Evolutionary conservation across 441 rosid species (phyloP), one percentile per base, ranked within the genome.

Genomic region (Pelargonium cotyledonis): DNA sequence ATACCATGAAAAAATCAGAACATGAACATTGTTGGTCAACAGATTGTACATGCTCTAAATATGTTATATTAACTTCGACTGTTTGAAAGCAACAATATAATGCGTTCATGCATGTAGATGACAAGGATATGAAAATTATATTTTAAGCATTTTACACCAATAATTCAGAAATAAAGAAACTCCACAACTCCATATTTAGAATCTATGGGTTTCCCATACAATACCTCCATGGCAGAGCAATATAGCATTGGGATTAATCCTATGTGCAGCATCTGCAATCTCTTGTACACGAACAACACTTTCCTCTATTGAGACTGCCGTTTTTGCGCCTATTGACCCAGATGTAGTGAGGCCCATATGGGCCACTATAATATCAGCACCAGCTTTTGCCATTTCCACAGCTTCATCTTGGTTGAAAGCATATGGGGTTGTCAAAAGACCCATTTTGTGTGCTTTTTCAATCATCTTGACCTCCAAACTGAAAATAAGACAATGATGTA

Each of bases 291-390:
- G 78, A 73, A 62, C 69, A 15, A 91, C 86, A 49, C 99, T 91
- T 78, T 91, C 91, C 65, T 89, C 95, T 58, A 94, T 3, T 21
- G 97, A 82, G 62, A 87, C 79, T 66, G 96, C 88, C 9, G 97
- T 89, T 81, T 88, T 85, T 41, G 99, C 99, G 71, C 95, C 99
- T 66, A 89, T 89, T 41, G 90, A 79, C 40, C 96, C 99, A 16
- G 94, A 83, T 8, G 90, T 89, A 4, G 99, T 94, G 18, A 94
- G 88, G 55, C 99, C 99, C 99, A 91, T 91, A 72, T 89, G 97
- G 55, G 95, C 99, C 71, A 91, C 97, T 82, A 91, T 86, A 64
- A 94, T 83, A 83, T 89, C 88, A 68, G 99, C 99, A 72, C 96
- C 97, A 55, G 92, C 99, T 79, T 83, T 88, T 15, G 95, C 94